Conservation (phyloP, 768 basidiomycete genomes). For the Kondoa subrosea region DNA sequence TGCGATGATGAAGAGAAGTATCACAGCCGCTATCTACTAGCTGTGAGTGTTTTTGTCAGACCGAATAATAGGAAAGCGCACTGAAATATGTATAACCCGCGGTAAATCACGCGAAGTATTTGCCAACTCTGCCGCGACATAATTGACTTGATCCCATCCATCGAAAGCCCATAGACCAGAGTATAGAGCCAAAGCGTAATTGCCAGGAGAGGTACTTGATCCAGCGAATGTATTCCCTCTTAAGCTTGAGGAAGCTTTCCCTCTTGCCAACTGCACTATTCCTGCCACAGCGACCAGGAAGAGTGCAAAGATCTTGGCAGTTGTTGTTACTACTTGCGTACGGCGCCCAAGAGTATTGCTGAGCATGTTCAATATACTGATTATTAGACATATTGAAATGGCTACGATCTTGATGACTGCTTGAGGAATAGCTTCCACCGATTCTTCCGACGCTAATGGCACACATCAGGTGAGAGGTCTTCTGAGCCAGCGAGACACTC, state of each 20-base stretch:
- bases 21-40: not conserved
- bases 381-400: slow-evolving; percentile 48
- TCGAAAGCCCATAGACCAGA: slow-evolving; percentile 56
- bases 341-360: slow-evolving; percentile 61
- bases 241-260: slow-evolving; percentile 53
- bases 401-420: slow-evolving; percentile 87
- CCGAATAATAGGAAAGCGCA: slow-evolving; percentile 55
- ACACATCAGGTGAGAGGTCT: not conserved
- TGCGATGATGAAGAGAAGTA: slow-evolving; percentile 54
- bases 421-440: slow-evolving; percentile 45
- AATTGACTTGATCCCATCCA: slow-evolving; percentile 66
- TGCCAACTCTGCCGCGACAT: slow-evolving; percentile 37
- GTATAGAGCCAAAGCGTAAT: slow-evolving; percentile 84
- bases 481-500: not conserved
- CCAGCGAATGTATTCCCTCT: slow-evolving; percentile 51
- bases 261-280: slow-evolving; percentile 54
- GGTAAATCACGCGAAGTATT: slow-evolving; percentile 74
- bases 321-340: slow-evolving; percentile 70
- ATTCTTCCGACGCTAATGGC: not conserved
- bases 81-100: slow-evolving; percentile 72
- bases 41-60: slow-evolving; percentile 1
- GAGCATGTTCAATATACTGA: slow-evolving; percentile 61
- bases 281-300: slow-evolving; percentile 57
- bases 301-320: slow-evolving; percentile 43
- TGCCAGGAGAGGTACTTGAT: slow-evolving; percentile 59